Base-by-base conservation (phyloP, 164 flowering plant species). In the Sedum album region DNA sequence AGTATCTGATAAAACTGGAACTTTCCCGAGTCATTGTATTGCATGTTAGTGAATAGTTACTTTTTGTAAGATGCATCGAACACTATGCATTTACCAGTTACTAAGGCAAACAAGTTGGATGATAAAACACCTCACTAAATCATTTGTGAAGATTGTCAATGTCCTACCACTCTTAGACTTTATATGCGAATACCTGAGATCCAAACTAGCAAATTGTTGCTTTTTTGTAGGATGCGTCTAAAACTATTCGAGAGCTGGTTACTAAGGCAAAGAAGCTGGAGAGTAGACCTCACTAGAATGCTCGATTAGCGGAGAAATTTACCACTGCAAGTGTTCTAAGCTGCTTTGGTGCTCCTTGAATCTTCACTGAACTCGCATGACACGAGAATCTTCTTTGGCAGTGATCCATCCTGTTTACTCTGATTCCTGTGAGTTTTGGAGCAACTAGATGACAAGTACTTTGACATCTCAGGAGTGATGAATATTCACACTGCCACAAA, bases 191-290 rank as follows among this genome's bases (percentile, higher is more conserved):
- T 13, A 53, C 9, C 21, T 53, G 30, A 21, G 60, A 53, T 2
- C 60, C 26, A 10, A 57, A 57, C 60, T 55, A 0, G 3, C 14
- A 1, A 7, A 15, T n/a, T n/a, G 14, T 51, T 51, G 60, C 3
- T 70, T 26, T 26, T 9, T 1, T 51, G 38, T 33, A 65, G 73
- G 64, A 51, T 25, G 36, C 68, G 13, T 49, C 64, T 2, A 53
- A 65, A 10, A 70, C 68, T 0, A 51, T 65, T 14, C 36, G 36
- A 28, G 68, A 70, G 26, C 60, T 70, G 35, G 51, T 23, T 65
- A 53, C 31, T 13, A 70, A 70, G 73, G 28, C 66, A 35, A 38
- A 23, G 9, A 4, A 49, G 57, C 51, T 70, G 35, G 73, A 70
- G 30, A 65, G 26, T 61, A 69, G 9, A 57, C 33, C 31, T 28